Conservation (phyloP, 139 green algal genomes). For the Ettlia oleoabundans region DNA sequence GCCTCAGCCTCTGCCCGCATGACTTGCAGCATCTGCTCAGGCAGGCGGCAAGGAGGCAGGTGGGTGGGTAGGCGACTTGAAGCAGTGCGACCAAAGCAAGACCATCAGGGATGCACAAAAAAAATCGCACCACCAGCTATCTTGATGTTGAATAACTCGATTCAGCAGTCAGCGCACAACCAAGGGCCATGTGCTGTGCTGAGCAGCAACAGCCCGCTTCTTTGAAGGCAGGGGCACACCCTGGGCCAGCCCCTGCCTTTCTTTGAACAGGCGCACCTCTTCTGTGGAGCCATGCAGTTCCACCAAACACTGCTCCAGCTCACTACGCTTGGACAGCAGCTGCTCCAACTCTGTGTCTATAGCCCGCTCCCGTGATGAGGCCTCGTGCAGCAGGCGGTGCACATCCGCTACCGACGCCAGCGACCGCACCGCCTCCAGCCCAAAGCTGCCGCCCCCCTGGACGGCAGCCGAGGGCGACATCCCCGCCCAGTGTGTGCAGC, state of each 20-base stretch:
- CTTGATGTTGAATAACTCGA: no score
- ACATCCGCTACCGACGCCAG: constrained; percentile 77
- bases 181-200: no score
- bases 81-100: no score
- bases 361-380: constrained; percentile 71
- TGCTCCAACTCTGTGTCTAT: constrained; percentile 85
- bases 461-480: not conserved
- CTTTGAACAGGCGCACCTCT: constrained; percentile 55
- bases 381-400: constrained; percentile 81
- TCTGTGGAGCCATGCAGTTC: constrained; percentile 60
- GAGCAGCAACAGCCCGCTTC: no score
- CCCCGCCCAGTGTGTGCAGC: not conserved
- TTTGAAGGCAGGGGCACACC: no score
- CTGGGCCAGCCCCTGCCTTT: not conserved
- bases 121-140: no score
- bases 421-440: constrained; percentile 30
- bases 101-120: no score
- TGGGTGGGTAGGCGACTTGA: no score
- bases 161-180: no score
- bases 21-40: constrained; percentile 85
- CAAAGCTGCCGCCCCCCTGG: not conserved
- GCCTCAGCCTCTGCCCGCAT: constrained; percentile 79
- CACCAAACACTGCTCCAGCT: constrained; percentile 70
- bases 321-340: constrained; percentile 54
- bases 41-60: no score